Conservation (phyloP, 2,329 filamentous ascomycete species). For the Neoarthrinium moseri region DNA sequence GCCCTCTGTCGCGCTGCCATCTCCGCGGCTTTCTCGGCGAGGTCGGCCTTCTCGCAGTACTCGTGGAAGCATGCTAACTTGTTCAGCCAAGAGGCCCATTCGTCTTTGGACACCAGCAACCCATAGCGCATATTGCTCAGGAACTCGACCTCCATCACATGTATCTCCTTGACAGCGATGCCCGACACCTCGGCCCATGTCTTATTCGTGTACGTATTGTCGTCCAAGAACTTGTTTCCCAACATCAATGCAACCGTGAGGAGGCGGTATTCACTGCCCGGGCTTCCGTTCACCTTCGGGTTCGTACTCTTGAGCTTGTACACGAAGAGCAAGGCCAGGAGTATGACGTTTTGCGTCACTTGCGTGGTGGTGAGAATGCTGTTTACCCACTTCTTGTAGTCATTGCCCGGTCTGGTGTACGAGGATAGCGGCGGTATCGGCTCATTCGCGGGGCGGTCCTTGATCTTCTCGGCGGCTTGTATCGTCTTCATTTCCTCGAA, state of each 20-base stretch:
- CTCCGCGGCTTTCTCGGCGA: conserved; percentile 18
- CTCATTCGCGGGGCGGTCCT: conserved; percentile 33
- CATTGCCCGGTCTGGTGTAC: conserved; percentile 73
- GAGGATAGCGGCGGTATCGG: conserved; percentile 53
- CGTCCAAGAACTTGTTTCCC: conserved; percentile 97
- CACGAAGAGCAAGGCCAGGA: conserved; percentile 87
- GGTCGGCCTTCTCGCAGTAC: conserved; percentile 73
- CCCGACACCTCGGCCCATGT: conserved; percentile 98
- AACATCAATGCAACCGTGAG: conserved; percentile 96
- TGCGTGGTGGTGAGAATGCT: conserved; percentile 91
- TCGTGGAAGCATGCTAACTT: conserved; percentile 80
- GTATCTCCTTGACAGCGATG: conserved; percentile 90
- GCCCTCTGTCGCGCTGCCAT: conserved; percentile 25
- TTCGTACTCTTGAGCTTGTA: conserved; percentile 91
- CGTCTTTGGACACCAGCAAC: conserved; percentile 77
- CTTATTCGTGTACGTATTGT: conserved; percentile 99
- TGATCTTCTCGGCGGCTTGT: conserved; percentile 67
- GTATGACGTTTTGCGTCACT: conserved; percentile 91
- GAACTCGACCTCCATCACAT: conserved; percentile 99
- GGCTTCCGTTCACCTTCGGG: conserved; percentile 83
- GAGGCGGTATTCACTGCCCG: conserved; percentile 88
- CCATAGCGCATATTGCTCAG: conserved; percentile 98
- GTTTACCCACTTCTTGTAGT: conserved; percentile 92
- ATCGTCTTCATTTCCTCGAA: conserved; percentile 86
- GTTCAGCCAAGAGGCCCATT: conserved; percentile 86